These are phyloP conservation scores for Austroboletus niveus DNA, from an alignment of 1,284 basidiomycete species.

Conservation along the genomic window DNA sequence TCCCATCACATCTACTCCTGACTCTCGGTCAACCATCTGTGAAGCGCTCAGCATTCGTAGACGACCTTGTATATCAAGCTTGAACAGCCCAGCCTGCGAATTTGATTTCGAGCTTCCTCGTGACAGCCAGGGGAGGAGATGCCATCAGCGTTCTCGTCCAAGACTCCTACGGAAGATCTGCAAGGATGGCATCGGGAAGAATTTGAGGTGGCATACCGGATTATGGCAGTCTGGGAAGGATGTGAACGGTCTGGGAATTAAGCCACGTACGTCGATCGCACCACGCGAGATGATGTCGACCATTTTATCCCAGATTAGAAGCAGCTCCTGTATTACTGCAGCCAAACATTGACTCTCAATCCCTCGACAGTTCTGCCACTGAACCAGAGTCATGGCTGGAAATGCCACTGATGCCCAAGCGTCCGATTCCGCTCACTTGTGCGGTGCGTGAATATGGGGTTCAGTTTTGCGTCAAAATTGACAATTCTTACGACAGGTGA, in stretches of 20 bases:
- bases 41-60: conserved; percentile 47
- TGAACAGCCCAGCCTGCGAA: conserved; percentile 42
- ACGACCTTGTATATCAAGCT: conserved; percentile 41
- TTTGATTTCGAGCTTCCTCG: conserved; percentile 60
- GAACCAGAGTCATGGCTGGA: conserved; percentile 61
- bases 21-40: conserved; percentile 49
- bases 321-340: conserved; percentile 60
- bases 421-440: conserved; percentile 60
- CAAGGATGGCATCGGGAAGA: conserved; percentile 39
- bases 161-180: conserved; percentile 24
- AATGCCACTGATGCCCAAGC: conserved; percentile 60
- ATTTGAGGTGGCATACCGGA: conserved; percentile 50
- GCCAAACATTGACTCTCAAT: conserved; percentile 59
- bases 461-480: background rate
- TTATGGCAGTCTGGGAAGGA: conserved; percentile 61
- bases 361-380: conserved; percentile 45
- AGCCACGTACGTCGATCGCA: conserved; percentile 43
- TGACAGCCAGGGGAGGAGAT: conserved; percentile 53
- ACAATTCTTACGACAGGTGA: conserved; percentile 43
- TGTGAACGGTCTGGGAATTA: conserved; percentile 42
- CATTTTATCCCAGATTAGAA: conserved; percentile 46
- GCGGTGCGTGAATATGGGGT: conserved; percentile 42
- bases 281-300: background rate
- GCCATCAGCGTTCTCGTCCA: conserved; percentile 53
- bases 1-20: conserved; percentile 41